A percentile compares a stretch with the other conserved stretches of the same genome.
Conservation (phyloP, 2,329 filamentous ascomycete species). For the Thielaviopsis cerberus region DNA sequence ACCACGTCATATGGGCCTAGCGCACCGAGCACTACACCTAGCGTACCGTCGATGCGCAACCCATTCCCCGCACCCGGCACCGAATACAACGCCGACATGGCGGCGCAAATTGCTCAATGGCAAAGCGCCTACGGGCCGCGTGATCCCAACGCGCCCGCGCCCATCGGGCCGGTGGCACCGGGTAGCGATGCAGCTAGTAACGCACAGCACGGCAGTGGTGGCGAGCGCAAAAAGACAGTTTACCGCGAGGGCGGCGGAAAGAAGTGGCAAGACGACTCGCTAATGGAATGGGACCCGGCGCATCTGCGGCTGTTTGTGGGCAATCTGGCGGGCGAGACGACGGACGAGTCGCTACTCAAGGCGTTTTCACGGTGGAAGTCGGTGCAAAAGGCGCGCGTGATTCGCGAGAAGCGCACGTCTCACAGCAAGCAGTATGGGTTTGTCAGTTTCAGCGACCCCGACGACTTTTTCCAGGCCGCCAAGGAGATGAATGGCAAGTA, state of each 20-base stretch:
- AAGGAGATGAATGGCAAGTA: constrained; percentile 99
- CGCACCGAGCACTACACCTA: background rate
- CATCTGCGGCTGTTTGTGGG: constrained; percentile 93
- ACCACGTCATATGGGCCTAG: constrained; percentile 9
- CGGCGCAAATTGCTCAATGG: constrained; percentile 86
- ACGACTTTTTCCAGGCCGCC: constrained; percentile 89
- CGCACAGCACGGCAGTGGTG: constrained; percentile 9
- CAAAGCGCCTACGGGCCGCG: constrained; percentile 67
- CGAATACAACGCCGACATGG: constrained; percentile 51
- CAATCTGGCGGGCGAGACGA: constrained; percentile 91
- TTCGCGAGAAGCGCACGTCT: constrained; percentile 85
- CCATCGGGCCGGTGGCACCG: constrained; percentile 14
- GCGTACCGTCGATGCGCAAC: constrained; percentile 51
- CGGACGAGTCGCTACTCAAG: constrained; percentile 85
- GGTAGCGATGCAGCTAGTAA: constrained; percentile 24
- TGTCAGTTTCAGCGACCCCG: constrained; percentile 83
- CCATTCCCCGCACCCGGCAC: constrained; percentile 50
- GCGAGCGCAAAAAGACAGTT: constrained; percentile 56
- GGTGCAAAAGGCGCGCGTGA: constrained; percentile 79
- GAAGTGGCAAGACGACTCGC: constrained; percentile 71
- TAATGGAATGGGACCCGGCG: constrained; percentile 88
- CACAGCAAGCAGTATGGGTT: constrained; percentile 96
- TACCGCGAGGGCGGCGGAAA: constrained; percentile 76
- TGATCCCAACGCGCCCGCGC: constrained; percentile 28
- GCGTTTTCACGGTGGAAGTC: constrained; percentile 79